Evolutionary conservation across 169 alveolate species (phyloP).

Genomic region (Sarcocystis neurona): DNA sequence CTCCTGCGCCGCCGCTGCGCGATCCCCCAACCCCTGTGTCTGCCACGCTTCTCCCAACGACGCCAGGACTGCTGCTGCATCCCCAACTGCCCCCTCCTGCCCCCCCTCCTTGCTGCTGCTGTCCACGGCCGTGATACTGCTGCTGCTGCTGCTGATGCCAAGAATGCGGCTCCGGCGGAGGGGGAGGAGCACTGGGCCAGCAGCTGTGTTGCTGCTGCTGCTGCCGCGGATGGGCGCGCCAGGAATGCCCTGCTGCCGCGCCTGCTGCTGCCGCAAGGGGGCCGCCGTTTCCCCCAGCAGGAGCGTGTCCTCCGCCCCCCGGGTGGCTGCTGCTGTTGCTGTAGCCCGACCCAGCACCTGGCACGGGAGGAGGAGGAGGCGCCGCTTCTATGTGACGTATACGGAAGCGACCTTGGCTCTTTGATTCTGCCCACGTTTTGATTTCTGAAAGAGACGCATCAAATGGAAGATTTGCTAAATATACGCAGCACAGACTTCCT

Average conservation of each 20-base stretch:
- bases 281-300: not conserved
- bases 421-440: not conserved
- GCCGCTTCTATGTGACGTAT: not conserved
- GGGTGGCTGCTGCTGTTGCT: conserved; percentile 5
- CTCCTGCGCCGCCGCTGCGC: no score
- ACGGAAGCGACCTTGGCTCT: no score
- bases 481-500: not conserved
- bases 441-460: not conserved
- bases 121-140: not conserved
- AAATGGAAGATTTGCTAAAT: not conserved
- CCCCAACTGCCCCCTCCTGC: no score
- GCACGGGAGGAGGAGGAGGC: not conserved
- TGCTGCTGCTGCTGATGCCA: conserved; percentile 44
- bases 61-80: no score
- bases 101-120: no score
- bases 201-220: not conserved
- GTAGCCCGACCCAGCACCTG: not conserved
- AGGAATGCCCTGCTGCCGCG: no score
- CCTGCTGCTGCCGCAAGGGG: not conserved
- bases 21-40: no score
- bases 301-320: conserved; percentile 21
- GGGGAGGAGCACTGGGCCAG: not conserved
- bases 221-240: conserved; percentile 2
- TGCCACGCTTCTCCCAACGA: no score
- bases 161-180: not conserved